A percentile compares a stretch with the other conserved stretches of the same genome.
Conservation (phyloP, 345 rosid genomes). For the Eucalyptus caleyi region DNA sequence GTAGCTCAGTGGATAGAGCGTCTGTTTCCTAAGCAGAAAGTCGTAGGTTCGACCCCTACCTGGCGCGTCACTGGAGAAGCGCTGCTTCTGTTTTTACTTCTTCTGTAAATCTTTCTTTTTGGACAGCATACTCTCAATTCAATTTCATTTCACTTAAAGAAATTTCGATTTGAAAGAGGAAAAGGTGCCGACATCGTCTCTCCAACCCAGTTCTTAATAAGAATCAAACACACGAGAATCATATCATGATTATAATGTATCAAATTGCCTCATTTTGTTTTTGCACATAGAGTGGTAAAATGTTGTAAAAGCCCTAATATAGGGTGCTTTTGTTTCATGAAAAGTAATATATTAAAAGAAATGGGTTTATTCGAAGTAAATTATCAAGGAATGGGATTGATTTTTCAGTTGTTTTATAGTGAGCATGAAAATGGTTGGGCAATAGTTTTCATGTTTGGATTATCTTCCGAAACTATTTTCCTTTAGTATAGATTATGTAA, state of each 20-base stretch:
- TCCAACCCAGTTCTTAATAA: not conserved
- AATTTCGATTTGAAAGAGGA: not conserved
- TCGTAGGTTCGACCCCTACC: constrained; percentile 92
- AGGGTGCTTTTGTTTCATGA: not conserved
- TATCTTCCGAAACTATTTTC: not conserved
- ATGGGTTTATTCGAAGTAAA: not conserved
- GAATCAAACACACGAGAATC: not conserved
- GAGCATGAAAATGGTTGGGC: not conserved
- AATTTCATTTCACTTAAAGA: not conserved
- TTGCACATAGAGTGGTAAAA: not conserved
- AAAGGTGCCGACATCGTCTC: not conserved
- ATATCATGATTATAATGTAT: not conserved
- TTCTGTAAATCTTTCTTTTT: not conserved
- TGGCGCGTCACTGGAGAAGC: constrained; percentile 30
- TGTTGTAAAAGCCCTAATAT: not conserved
- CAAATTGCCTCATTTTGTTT: not conserved
- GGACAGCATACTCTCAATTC: not conserved
- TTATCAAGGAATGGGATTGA: not conserved
- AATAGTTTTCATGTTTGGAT: not conserved
- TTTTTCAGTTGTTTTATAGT: not conserved
- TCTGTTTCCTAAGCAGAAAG: constrained; percentile 97
- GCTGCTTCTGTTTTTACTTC: not conserved
- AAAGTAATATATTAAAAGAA: not conserved
- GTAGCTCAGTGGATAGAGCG: constrained; percentile 99
- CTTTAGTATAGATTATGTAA: not conserved